Conservation (phyloP, 441 rosid species). For the Pelargonium australe region DNA sequence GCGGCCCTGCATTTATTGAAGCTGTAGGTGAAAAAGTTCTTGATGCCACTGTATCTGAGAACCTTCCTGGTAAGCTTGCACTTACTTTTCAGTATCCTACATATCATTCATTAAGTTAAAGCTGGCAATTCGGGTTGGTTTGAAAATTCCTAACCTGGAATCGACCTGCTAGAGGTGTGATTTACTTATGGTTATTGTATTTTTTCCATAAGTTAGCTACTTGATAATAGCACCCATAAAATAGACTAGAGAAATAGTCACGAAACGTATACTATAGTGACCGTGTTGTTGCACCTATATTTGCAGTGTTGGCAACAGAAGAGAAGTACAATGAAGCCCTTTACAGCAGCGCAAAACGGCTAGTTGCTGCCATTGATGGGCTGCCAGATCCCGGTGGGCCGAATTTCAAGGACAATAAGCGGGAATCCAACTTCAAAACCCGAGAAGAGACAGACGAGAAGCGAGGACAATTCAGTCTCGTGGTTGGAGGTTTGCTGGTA, state of each 20-base stretch:
- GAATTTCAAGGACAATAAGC: constrained; percentile 49
- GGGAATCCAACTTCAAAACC: constrained; percentile 82
- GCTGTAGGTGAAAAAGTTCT: constrained; percentile 81
- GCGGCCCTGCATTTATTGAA: constrained; percentile 82
- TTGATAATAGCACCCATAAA: background rate
- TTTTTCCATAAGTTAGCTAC: background rate
- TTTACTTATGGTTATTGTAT: background rate
- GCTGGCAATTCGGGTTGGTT: no score
- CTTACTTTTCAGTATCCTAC: constrained; percentile 8
- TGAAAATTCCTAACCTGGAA: no score
- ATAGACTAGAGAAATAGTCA: background rate
- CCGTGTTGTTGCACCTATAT: background rate
- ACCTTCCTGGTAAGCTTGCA: constrained; percentile 69
- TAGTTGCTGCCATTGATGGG: constrained; percentile 88
- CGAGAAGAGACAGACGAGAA: constrained; percentile 93
- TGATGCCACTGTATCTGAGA: constrained; percentile 83
- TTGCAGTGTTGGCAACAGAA: constrained; percentile 85
- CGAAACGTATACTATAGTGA: background rate
- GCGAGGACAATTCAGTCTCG: constrained; percentile 87
- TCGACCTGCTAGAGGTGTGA: no score
- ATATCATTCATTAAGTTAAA: background rate
- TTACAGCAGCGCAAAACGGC: constrained; percentile 67
- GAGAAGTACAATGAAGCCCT: constrained; percentile 93
- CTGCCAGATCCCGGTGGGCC: constrained; percentile 95
- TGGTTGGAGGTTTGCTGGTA: constrained; percentile 86